phyloP scores from a whole-genome alignment of 495 filamentous ascomycete species.

The Geoglossum glabrum region DNA sequence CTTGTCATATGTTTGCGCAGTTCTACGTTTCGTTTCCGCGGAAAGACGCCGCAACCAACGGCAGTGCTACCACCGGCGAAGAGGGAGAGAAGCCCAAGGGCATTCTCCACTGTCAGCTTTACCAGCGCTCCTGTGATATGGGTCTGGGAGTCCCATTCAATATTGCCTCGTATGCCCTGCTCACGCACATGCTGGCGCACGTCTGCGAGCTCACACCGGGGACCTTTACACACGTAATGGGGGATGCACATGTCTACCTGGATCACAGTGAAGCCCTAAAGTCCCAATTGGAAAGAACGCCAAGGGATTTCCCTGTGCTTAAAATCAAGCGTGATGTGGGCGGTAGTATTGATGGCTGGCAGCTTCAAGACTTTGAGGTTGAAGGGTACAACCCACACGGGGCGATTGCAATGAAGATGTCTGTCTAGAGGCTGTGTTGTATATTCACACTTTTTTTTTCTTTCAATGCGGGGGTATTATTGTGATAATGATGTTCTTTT shows the following conservation, averaged over 20 bases:
- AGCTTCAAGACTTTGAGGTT: constrained; percentile 70
- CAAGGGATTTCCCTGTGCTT: constrained; percentile 62
- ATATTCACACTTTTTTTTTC: too few species aligned
- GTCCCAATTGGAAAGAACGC: constrained; percentile 59
- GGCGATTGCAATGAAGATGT: constrained; percentile 94
- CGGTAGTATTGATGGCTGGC: constrained; percentile 67
- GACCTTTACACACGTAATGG: constrained; percentile 79
- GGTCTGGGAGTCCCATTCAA: constrained; percentile 95
- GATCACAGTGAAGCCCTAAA: constrained; percentile 81
- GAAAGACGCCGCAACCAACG: constrained; percentile 7
- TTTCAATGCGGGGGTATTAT: too few species aligned
- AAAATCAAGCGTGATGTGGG: constrained; percentile 43
- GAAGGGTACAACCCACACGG: constrained; percentile 80
- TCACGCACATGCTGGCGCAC: constrained; percentile 86
- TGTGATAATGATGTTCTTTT: too few species aligned
- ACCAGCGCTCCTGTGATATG: constrained; percentile 94
- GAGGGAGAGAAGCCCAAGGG: constrained; percentile 31
- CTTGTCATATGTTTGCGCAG: constrained; percentile 98
- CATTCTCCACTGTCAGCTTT: constrained; percentile 62
- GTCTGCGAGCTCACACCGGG: constrained; percentile 68
- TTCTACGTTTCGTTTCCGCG: constrained; percentile 79
- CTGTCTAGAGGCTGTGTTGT: constrained; percentile 58
- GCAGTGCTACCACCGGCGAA: constrained; percentile 11
- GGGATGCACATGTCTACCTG: constrained; percentile 84
- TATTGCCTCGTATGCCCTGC: constrained; percentile 78